Evolutionary conservation across 306 rosid genomes (phyloP), one percentile per base, ranked within the genome.

Genomic region (Cajanus cajan): DNA sequence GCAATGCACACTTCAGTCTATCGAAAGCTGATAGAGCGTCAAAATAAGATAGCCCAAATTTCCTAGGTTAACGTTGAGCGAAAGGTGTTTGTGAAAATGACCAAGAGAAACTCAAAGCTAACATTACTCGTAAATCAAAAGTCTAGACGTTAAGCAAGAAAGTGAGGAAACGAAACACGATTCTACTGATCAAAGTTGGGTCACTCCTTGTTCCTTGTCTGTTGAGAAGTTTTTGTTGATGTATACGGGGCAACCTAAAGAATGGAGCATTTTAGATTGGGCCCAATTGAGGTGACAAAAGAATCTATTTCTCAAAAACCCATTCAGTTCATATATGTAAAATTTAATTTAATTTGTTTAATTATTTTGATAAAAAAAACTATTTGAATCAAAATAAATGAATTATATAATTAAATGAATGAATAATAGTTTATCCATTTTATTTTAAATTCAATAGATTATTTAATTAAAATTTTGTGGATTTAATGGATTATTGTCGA

Each of bases 31-130:
- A 45, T 37, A 40, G 45, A 71, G 75, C 34, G 18, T 6, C 21
- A 6, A 51, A 37, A 33, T 51, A 48, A 57, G 43, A 67, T 22
- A 1, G 5, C 45, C 24, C 25, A 25, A 33, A 16, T 68, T 48
- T 48, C 31, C 45, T 28, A 4, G 43, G 37, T 45, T 75, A 80
- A 67, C 7, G n/a, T 52, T 44, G 83, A 57, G 69, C 18, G 6
- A 7, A 76, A 85, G 58, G 50, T 73, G 85, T 82, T 79, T 77
- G 85, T 4, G 70, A 82, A 57, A 87, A 79, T 76, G 79, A 63
- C 85, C 16, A 22, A 80, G 10, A 68, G 82, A 79, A 50, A 78
- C 7, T 50, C 51, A 36, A 61, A 4, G 25, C 52, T 2, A 65
- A 15, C 0, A 18, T 8, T 51, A 68, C 37, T 36, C 16, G 10